Percentiles rank a stretch among this genome's conserved stretches.
phyloP scores from a whole-genome alignment of 2,329 filamentous ascomycete genomes.

The Septoria petroselini region DNA sequence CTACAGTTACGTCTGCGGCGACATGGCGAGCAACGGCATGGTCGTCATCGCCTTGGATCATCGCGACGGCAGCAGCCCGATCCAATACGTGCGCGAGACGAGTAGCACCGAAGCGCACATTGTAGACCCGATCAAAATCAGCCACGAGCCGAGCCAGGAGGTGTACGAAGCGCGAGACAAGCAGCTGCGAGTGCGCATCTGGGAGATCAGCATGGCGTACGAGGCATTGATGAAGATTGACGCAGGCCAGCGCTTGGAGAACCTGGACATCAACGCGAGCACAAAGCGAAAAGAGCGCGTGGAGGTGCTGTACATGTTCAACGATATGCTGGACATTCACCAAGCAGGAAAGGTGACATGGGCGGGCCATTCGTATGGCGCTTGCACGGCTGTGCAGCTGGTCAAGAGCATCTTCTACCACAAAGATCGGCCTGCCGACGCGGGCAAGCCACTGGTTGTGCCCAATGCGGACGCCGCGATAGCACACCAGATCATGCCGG shows the following conservation, averaged over 20 bases:
- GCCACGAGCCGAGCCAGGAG: slow-evolving; percentile 60
- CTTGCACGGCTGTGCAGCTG: slow-evolving; percentile 69
- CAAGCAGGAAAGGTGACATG: slow-evolving; percentile 71
- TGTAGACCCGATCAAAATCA: slow-evolving; percentile 47
- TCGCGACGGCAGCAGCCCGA: slow-evolving; percentile 73
- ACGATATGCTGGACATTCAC: slow-evolving; percentile 62
- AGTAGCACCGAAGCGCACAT: slow-evolving; percentile 41
- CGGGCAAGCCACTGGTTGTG: slow-evolving; percentile 59
- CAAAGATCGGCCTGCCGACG: slow-evolving; percentile 36
- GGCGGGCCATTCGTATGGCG: slow-evolving; percentile 78
- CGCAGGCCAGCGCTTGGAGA: slow-evolving; percentile 47
- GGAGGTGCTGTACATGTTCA: slow-evolving; percentile 58
- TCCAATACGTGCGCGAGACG: slow-evolving; percentile 67
- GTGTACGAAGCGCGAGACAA: slow-evolving; percentile 65
- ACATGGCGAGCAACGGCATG: slow-evolving; percentile 74
- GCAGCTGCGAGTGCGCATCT: slow-evolving; percentile 71
- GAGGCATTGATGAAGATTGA: slow-evolving; percentile 68
- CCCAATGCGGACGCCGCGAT: slow-evolving; percentile 58
- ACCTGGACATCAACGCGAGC: slow-evolving; percentile 46
- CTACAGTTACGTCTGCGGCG: slow-evolving; percentile 79
- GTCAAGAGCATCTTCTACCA: slow-evolving; percentile 75
- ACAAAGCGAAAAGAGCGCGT: slow-evolving; percentile 37
- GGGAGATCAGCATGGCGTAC: slow-evolving; percentile 72
- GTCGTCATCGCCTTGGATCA: slow-evolving; percentile 81
- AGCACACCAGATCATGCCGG: slow-evolving; percentile 63